Evolutionary conservation across 306 rosid genomes (phyloP), one percentile per base, ranked within the genome.

Genomic region (Mucuna pruriens): DNA sequence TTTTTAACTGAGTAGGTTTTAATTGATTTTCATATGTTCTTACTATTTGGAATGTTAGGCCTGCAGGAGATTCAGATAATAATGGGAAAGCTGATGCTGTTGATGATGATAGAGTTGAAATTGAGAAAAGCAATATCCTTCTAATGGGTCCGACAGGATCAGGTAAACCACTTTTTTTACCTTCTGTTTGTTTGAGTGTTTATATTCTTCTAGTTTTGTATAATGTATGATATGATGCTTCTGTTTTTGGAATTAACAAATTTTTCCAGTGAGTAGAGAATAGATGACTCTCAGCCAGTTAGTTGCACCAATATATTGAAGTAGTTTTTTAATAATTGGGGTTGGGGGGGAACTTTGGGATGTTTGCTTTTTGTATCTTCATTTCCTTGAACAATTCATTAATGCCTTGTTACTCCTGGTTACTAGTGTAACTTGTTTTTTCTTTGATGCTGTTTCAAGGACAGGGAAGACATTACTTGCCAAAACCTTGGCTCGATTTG

Each of bases 401-500:
- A 29, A 52, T 74, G 39, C 70, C 9, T 60, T 34, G 77, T 68
- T 74, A 58, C 20, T 20, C 66, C 16, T 81, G 58, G 87, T 82
- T 78, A 76, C 86, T 80, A 17, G 82, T 88, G 87, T 92, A 86
- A 91, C 90, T 88, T 90, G 86, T 81, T 88, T 79, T 79, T 81
- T 78, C 74, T 79, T 77, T 86, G 80, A 83, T 91, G 88, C 83
- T 84, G 75, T 92, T 87, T 92, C 97, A 93, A 93, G 99, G 97
- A 96, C 99, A 96, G 99, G 99, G 94, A 96, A 96, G 92, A 96
- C 99, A 74, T 86, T 96, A 90, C 99, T 96, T 48, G 99, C 99
- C 84, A 96, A 96, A 93, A 96, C 98, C 84, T 85, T 96, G 90
- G 99, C 99, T 45, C 91, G 94, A 70, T 91, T 90, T 89, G 99